These are phyloP conservation scores for Tricholoma matsutake DNA, from an alignment of 768 basidiomycete genomes.

Conservation along the genomic window DNA sequence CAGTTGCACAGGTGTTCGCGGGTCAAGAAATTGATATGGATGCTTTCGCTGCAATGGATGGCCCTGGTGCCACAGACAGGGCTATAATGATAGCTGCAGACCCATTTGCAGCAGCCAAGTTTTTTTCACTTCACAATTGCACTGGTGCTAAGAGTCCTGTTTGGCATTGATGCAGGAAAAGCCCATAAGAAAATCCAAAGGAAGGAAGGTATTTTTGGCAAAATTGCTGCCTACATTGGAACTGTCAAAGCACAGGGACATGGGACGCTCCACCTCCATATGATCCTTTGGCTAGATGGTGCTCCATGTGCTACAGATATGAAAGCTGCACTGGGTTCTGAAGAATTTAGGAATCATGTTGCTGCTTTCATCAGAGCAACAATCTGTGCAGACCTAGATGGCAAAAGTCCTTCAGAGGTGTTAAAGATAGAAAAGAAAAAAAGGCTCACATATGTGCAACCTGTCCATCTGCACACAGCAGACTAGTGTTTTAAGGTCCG, in stretches of 20 bases:
- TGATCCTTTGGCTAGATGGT: conserved; percentile 35
- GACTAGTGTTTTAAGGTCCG: too few species aligned
- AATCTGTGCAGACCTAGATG: conserved; percentile 29
- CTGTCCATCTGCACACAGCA: conserved; percentile 30
- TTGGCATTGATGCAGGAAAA: conserved; percentile 25
- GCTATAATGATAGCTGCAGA: conserved; percentile 31
- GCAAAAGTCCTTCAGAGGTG: conserved; percentile 11
- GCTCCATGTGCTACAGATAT: conserved; percentile 23
- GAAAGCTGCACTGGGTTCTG: conserved; percentile 15
- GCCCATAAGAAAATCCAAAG: conserved; percentile 3
- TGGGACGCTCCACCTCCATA: conserved; percentile 39
- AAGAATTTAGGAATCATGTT: conserved; percentile 26
- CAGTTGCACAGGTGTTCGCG: conserved; percentile 41
- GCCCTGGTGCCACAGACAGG: conserved; percentile 19
- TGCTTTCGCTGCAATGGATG: conserved; percentile 21
- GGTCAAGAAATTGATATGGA: conserved; percentile 44
- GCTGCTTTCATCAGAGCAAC: conserved; percentile 26
- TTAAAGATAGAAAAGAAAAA: conserved; percentile 11
- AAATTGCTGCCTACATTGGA: conserved; percentile 31
- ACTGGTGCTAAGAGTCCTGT: conserved; percentile 27
- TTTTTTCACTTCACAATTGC: conserved; percentile 38
- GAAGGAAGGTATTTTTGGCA: conserved; percentile 32
- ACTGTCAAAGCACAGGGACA: conserved; percentile 40
- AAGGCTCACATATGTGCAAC: conserved; percentile 31
- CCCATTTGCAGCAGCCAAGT: conserved; percentile 40